Evolutionary conservation across 768 basidiomycete species (phyloP).

Genomic region (Pleurotus salmoneostramineus): DNA sequence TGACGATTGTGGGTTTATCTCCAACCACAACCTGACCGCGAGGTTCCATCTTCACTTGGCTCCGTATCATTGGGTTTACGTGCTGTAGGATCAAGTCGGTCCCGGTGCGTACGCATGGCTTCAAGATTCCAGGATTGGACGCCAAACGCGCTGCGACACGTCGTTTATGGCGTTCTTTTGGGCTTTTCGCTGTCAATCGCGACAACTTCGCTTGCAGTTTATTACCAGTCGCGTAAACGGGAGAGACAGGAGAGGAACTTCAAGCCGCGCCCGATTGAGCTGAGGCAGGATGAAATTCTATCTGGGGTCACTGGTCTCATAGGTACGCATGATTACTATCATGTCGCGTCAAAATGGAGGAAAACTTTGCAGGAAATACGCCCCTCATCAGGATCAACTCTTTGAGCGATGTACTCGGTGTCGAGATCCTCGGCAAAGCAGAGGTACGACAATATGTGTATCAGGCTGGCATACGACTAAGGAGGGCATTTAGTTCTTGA

Average conservation of each 20-base stretch:
- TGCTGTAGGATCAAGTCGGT: not conserved
- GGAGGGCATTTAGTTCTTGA: constrained; percentile 63
- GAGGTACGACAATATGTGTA: constrained; percentile 49
- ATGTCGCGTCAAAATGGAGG: not conserved
- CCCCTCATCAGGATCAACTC: constrained; percentile 91
- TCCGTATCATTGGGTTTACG: not conserved
- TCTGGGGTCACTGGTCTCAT: constrained; percentile 82
- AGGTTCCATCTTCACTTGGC: not conserved
- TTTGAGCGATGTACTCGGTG: constrained; percentile 84
- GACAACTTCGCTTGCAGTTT: constrained; percentile 57
- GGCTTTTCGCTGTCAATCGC: constrained; percentile 78
- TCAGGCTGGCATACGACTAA: too few species aligned
- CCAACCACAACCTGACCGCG: not conserved
- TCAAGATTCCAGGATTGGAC: constrained; percentile 20
- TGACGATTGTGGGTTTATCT: not conserved
- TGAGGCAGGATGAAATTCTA: constrained; percentile 75
- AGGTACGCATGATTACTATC: constrained; percentile 40
- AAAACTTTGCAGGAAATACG: constrained; percentile 69
- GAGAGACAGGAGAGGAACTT: constrained; percentile 33
- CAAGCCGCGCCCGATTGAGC: constrained; percentile 57
- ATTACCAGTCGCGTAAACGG: constrained; percentile 47
- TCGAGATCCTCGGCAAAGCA: constrained; percentile 94
- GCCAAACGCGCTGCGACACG: constrained; percentile 27
- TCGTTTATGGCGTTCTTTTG: constrained; percentile 49
- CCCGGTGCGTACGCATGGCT: not conserved